A percentile compares a stretch with the other conserved stretches of the same genome.
Conservation (phyloP, 2,329 filamentous ascomycete genomes). For the Lecanosticta acicola region DNA sequence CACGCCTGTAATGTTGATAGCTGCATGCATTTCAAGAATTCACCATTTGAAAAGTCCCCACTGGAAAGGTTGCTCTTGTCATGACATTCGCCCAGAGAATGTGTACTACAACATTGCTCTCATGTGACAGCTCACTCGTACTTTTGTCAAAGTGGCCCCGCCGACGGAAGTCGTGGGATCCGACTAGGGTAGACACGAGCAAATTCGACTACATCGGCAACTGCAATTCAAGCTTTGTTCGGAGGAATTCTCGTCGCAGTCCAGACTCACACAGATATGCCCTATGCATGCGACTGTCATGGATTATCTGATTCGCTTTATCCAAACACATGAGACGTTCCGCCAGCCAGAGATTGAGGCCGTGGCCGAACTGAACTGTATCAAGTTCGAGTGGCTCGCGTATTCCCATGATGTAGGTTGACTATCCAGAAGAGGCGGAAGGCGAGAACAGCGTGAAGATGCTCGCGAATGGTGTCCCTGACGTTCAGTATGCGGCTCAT, state of each 20-base stretch:
- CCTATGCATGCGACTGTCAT: slow-evolving; percentile 35
- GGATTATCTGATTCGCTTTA: slow-evolving; percentile 85
- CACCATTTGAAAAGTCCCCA: too few relatives aligned
- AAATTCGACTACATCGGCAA: background rate
- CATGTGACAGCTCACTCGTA: too few relatives aligned
- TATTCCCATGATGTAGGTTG: slow-evolving; percentile 70
- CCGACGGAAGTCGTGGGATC: background rate
- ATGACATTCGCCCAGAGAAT: too few relatives aligned
- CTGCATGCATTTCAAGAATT: too few relatives aligned
- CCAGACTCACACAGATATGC: background rate
- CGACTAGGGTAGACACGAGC: background rate
- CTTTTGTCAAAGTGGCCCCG: background rate
- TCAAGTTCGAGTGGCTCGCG: slow-evolving; percentile 65
- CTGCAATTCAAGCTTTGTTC: too few relatives aligned
- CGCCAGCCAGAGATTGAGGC: slow-evolving; percentile 77
- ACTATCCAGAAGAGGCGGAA: slow-evolving; percentile 6
- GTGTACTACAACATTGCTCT: too few relatives aligned
- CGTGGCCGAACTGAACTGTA: slow-evolving; percentile 62
- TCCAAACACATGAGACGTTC: slow-evolving; percentile 87
- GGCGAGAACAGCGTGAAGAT: slow-evolving; percentile 4
- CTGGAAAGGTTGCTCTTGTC: too few relatives aligned
- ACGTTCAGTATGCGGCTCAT: background rate
- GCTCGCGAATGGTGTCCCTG: background rate
- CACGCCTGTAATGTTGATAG: slow-evolving; percentile 5
- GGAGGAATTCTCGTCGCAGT: background rate